Base-by-base conservation (phyloP, 148 eudicot species). In the Camellia sinensis region DNA sequence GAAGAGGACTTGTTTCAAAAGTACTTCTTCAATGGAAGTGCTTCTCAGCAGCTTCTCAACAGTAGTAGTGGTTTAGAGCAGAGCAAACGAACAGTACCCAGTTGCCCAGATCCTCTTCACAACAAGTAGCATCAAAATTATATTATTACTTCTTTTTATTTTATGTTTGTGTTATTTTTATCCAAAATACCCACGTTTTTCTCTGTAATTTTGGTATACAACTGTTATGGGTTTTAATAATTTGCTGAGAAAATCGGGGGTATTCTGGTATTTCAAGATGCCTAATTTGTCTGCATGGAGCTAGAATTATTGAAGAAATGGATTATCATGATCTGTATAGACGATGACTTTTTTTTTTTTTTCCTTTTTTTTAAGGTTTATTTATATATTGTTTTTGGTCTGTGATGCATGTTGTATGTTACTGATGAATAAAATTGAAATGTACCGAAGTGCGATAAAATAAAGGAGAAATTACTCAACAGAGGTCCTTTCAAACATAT, bases 171-270 rank as follows among this genome's bases (percentile, higher is more conserved):
- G 69, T 21, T n/a, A 5, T 17, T 53, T 76, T 59, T 82, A 81
- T 82, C 88, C 92, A 90, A 86, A 89, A 92, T 87, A 93, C 98
- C 98, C 92, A 78, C 95, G 96, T 84, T 94, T 94, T 92, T 89
- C 91, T 89, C 88, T 73, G 67, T 70, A 81, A 82, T 71, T 62
- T 50, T 44, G 11, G 10, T 60, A n/a, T 52, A 3, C 15, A 52
- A 7, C 74, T 81, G 18, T 53, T 54, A 0, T 65, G 71, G 64
- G 69, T 17, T 79, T 54, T 70, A 0, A 77, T 81, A 79, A 79
- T 70, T 65, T 80, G 29, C 71, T 78, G 93, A 87, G 91, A 75
- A 92, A 94, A 92, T 83, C 91, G 92, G 90, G 90, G 91, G 92
- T 90, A 90, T 94, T 90, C 87, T 91, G 97, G 97, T 87, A 81